Evolutionary conservation across 768 basidiomycete species (phyloP).

Genomic region (Artomyces pyxidatus): DNA sequence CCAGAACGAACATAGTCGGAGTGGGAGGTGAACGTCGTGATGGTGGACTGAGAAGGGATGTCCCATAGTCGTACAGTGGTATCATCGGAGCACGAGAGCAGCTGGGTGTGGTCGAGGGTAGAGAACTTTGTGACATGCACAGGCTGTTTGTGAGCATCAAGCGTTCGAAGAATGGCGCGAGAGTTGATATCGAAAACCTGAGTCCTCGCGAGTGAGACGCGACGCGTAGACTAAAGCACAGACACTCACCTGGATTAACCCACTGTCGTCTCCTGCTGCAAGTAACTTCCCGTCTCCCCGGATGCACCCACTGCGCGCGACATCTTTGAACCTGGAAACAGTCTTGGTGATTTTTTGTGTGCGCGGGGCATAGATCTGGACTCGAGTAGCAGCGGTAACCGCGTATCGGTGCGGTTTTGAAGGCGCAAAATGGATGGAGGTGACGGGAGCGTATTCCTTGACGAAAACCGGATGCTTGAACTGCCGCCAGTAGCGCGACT

Average conservation of each 20-base stretch:
- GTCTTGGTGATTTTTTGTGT: conserved; percentile 97
- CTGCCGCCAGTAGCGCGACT: conserved; percentile 81
- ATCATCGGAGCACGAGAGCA: conserved; percentile 95
- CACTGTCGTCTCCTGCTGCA: conserved; percentile 92
- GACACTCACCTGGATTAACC: conserved; percentile 60
- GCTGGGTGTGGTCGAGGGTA: conserved; percentile 64
- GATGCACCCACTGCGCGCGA: conserved; percentile 83
- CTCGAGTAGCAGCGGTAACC: conserved; percentile 87
- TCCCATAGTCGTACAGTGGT: conserved; percentile 93
- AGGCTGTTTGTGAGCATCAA: conserved; percentile 93
- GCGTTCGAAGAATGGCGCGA: conserved; percentile 84
- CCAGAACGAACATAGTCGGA: conserved; percentile 96
- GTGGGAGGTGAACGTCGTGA: conserved; percentile 77
- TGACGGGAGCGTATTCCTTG: conserved; percentile 95
- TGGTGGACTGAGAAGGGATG: conserved; percentile 76
- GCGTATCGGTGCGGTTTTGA: conserved; percentile 90
- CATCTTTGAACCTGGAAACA: conserved; percentile 94
- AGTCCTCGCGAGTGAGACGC: background rate
- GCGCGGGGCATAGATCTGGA: conserved; percentile 93
- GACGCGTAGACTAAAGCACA: background rate
- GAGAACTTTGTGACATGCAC: conserved; percentile 96
- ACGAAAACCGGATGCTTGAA: conserved; percentile 90
- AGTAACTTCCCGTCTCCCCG: conserved; percentile 91
- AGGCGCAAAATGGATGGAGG: conserved; percentile 86
- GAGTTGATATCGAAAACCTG: conserved; percentile 89